Evolutionary conservation across 805 yeast species (phyloP), one percentile per base, ranked within the genome.

Genomic region (Millerozyma miso): DNA sequence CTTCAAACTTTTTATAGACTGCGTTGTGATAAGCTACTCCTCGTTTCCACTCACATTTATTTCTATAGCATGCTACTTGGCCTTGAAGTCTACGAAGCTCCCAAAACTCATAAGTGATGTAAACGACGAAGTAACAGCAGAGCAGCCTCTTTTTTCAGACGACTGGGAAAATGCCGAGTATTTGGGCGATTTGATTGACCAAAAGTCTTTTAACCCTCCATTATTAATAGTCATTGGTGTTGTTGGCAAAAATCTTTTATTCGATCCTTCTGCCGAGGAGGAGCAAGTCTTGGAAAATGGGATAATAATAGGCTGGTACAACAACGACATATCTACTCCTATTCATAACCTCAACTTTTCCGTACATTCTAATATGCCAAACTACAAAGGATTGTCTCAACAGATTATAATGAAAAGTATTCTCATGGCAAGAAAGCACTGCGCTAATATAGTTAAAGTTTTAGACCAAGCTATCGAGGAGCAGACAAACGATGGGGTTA

Each of bases 211-310:
- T 62, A 73, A 76, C 36, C 91, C 95, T 0, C 96, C 97, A 0
- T 62, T 91, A 14, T 66, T 87, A 32, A 80, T 93, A 51, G 79
- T 91, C 0, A 63, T 85, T 19, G 96, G 96, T 0, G 69, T 85
- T 4, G 78, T 88, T 0, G 96, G 91, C 1, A 56, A 69, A 12
- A 80, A 80, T 43, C 74, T 83, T 7, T 62, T 88, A 18, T 69
- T 90, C 19, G 99, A 91, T 58, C 98, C 99, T 0, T 82, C 95
- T 1, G 67, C 78, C n/a, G 86, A 83, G 45, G 99, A 91, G 61
- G 90, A 87, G 58, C 86, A 81, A 47, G 96, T 90, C 2, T 74
- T 89, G 45, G 96, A 91, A 50, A 83, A 86, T 45, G 96, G 96
- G 1, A 49, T 91, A 16, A 68, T 89, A 37, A 59, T 87, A 3